Conservation (phyloP, 345 rosid genomes). For the Brassica cretica region DNA sequence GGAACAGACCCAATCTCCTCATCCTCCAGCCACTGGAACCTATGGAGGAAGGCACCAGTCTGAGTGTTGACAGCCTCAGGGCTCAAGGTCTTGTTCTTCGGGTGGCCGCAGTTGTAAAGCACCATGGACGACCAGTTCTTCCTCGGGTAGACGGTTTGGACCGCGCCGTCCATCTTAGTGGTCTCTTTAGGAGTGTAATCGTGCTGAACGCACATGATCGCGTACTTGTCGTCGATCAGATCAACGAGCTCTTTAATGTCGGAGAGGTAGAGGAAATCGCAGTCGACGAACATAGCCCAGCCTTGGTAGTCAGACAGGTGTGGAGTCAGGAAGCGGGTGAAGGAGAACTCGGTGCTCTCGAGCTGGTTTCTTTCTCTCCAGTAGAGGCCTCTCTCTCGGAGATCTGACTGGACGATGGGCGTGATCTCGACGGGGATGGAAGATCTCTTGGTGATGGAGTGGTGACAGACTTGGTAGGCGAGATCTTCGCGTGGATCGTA, state of each 20-base stretch:
- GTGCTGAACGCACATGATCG: constrained; percentile 94
- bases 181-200: constrained; percentile 89
- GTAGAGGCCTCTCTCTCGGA: constrained; percentile 65
- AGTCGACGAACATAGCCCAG: constrained; percentile 98
- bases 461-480: constrained; percentile 81
- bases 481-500: constrained; percentile 88
- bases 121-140: constrained; percentile 99
- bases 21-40: constrained; percentile 97
- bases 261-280: constrained; percentile 83
- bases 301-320: constrained; percentile 72
- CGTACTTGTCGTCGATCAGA: constrained; percentile 81
- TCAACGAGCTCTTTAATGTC: constrained; percentile 81
- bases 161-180: constrained; percentile 96
- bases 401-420: constrained; percentile 83
- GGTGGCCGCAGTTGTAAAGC: constrained; percentile 87
- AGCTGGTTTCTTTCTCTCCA: constrained; percentile 78
- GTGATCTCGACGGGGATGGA: constrained; percentile 79
- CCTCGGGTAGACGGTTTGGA: constrained; percentile 90
- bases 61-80: constrained; percentile 74
- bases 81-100: constrained; percentile 69
- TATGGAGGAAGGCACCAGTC: constrained; percentile 84
- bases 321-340: constrained; percentile 87
- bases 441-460: constrained; percentile 70
- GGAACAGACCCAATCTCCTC: constrained; percentile 85
- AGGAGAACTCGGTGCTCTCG: constrained; percentile 99